Evolutionary conservation across 257 asterid genomes (phyloP).

Genomic region (Solanum dulcamara): DNA sequence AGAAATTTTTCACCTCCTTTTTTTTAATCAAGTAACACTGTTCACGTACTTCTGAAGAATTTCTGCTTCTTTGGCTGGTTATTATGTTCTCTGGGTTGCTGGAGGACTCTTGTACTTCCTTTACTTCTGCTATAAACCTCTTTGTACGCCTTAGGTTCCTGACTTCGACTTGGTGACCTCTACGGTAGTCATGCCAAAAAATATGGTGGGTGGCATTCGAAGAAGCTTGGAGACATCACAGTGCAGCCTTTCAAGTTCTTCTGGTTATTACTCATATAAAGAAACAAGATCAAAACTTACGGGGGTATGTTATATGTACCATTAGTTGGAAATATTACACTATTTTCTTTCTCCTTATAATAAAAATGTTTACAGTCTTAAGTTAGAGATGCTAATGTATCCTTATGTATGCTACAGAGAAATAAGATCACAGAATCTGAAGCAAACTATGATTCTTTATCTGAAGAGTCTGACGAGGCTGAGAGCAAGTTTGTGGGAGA

Average conservation of each 20-base stretch:
- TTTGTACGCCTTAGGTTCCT: conserved; percentile 40
- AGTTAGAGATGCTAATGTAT: conserved; percentile 2
- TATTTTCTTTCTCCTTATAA: not conserved
- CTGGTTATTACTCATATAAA: conserved; percentile 35
- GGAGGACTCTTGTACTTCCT: not conserved
- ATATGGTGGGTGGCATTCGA: conserved; percentile 63
- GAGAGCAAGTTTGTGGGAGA: conserved; percentile 72
- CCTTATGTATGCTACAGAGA: conserved; percentile 20
- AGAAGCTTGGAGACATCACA: conserved; percentile 74
- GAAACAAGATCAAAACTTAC: conserved; percentile 23
- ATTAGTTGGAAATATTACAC: not conserved
- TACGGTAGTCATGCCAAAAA: conserved; percentile 69
- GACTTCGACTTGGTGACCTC: conserved; percentile 58
- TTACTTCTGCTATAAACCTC: not conserved
- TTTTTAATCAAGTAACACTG: not conserved
- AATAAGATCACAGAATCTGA: conserved; percentile 11
- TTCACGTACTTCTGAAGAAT: not conserved
- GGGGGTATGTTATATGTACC: conserved; percentile 25
- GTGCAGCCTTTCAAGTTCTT: conserved; percentile 50
- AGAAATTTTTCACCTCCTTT: not conserved
- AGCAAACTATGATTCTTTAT: conserved; percentile 40
- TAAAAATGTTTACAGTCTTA: not conserved
- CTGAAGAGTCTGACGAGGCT: conserved; percentile 78
- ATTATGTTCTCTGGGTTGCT: not conserved
- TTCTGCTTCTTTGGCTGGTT: not conserved